Base-by-base conservation (phyloP, 495 filamentous ascomycete species). In the Annulohypoxylon nitens region DNA sequence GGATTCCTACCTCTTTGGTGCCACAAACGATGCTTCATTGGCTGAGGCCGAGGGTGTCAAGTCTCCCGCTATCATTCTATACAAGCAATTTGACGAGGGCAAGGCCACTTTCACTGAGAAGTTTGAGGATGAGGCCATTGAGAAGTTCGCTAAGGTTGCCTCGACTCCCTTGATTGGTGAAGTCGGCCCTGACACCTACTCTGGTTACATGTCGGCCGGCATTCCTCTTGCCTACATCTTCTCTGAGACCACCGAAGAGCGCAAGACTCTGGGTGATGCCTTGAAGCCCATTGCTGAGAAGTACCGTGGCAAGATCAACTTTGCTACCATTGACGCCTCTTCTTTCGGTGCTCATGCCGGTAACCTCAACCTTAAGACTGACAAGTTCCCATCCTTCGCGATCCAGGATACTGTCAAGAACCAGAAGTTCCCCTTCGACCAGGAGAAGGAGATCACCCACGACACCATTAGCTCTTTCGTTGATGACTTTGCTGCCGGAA, bases 21-120 rank as follows among this genome's bases (percentile, higher is more conserved):
- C 93, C 47, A 93, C 90, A 77, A 92, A 83, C 77, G 96, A 99
- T 79, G 88, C 90, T 50, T 88, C 85, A 50, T 84, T 99, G 74
- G 96, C 96, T 67, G 90, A 97, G 87, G 88, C 92, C 30, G 96
- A 97, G 84, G 94, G 91, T 77, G 94, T 95, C 75, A 92, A 89
- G 75, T 88, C 91, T 74, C 96, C 96, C 53, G 91, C 92, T 3
- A 84, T 99, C 69, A 93, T 98, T 68, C 88, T 99, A 57, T 98
- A 98, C 91, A 99, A 99, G 88, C 86, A 92, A 43, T 99, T 98
- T 73, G 96, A 99, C 78, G 96, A 98, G 86, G 95, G 95, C 86
- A 98, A 97, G 88, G 86, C 88, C 69, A 85, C 90, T 60, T 98
- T 91, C 85, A 84, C 89, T 20, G 93, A 93, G 73, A 89, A 92